phyloP scores from a whole-genome alignment of 2,329 filamentous ascomycete genomes.

The Phialophora chinensis region DNA sequence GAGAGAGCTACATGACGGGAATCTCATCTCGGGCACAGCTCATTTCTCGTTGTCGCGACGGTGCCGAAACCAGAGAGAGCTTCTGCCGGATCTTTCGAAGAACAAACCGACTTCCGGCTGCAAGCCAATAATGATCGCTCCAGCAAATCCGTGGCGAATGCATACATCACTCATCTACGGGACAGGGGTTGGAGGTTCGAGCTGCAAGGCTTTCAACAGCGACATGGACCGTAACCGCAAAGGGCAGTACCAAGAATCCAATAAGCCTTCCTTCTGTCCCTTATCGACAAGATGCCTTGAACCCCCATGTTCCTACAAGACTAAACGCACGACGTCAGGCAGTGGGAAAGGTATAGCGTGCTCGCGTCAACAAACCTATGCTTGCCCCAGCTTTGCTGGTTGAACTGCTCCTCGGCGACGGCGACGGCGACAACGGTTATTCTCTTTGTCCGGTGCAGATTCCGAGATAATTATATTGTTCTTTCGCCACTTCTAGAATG shows the following conservation, averaged over 20 bases:
- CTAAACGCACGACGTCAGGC: background rate
- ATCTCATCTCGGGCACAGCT: background rate
- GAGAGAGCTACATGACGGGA: background rate
- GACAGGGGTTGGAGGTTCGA: no score
- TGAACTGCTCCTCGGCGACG: background rate
- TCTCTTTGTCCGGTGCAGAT: background rate
- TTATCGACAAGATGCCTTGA: no score
- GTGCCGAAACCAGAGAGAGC: no score
- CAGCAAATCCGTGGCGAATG: no score
- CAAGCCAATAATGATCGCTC: no score
- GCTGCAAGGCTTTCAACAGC: background rate
- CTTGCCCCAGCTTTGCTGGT: background rate
- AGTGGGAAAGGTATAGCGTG: background rate
- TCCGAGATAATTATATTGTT: background rate
- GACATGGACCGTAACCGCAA: background rate
- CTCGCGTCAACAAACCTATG: background rate
- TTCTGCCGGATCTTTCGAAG: no score
- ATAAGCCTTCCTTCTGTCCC: background rate
- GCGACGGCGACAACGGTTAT: background rate
- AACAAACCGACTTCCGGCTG: no score
- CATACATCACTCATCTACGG: no score
- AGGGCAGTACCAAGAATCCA: background rate
- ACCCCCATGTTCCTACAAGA: no score
- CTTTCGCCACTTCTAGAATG: conserved; percentile 1
- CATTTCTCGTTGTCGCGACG: no score